These are phyloP conservation scores for Aspergillus asperescens DNA, from an alignment of 495 filamentous ascomycete genomes.

Conservation along the genomic window DNA sequence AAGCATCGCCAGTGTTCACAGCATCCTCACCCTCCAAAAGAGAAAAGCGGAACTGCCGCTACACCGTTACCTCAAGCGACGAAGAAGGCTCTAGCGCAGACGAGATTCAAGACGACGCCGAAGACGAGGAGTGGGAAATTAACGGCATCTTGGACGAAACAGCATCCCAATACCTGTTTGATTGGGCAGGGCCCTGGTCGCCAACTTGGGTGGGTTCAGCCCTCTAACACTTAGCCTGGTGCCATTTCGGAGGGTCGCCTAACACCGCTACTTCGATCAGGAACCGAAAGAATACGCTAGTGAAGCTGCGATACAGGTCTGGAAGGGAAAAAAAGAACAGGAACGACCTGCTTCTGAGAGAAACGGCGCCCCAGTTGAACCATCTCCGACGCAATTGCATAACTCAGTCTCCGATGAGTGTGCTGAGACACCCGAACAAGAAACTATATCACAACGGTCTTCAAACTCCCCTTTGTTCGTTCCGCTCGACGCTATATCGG, in stretches of 20 bases:
- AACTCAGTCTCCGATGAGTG: neutral
- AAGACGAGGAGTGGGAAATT: conserved; percentile 31
- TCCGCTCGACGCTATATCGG: conserved; percentile 9
- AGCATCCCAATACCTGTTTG: conserved; percentile 36
- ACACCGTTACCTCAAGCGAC: conserved; percentile 13
- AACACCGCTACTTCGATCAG: conserved; percentile 16
- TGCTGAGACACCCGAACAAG: neutral
- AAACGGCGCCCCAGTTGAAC: neutral
- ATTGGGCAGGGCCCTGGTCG: conserved; percentile 37
- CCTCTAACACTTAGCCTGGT: neutral
- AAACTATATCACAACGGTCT: neutral
- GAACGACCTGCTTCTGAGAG: neutral
- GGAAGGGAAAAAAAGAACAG: conserved; percentile 28
- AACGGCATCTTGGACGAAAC: conserved; percentile 39
- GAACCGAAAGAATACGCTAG: conserved; percentile 40
- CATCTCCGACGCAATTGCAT: neutral
- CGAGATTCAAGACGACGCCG: conserved; percentile 2
- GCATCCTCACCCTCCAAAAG: conserved; percentile 6
- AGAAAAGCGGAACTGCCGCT: conserved; percentile 6
- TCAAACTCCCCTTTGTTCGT: conserved; percentile 20
- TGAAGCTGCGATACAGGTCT: conserved; percentile 28
- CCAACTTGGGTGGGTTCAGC: conserved; percentile 38
- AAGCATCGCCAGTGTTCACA: conserved; percentile 10
- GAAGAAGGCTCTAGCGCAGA: conserved; percentile 9
- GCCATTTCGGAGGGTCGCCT: neutral